Percentiles rank a stretch among this genome's conserved stretches.
These are phyloP conservation scores for Fusarium tupiense DNA, from an alignment of 2,329 filamentous ascomycete genomes.

Conservation along the genomic window DNA sequence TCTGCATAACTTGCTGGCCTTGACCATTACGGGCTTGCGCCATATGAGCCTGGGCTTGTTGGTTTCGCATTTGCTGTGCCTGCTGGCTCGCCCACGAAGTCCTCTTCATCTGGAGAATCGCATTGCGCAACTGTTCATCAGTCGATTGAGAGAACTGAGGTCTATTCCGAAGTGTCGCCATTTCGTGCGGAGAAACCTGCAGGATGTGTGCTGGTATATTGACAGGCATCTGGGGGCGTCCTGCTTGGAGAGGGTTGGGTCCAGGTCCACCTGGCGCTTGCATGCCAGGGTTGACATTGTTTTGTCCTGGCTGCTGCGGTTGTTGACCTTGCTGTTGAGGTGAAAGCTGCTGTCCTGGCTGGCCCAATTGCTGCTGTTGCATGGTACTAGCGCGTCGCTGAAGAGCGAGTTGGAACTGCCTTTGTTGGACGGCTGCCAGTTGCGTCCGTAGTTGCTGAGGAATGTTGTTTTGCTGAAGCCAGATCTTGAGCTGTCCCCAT, in stretches of 20 bases:
- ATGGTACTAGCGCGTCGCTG: conserved; percentile 45
- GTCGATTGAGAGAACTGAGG: conserved; percentile 42
- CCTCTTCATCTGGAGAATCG: conserved; percentile 49
- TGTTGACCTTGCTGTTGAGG: conserved; percentile 34
- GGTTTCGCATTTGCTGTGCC: conserved; percentile 44
- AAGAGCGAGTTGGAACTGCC: conserved; percentile 52
- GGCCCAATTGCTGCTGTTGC: conserved; percentile 34
- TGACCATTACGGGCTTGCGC: conserved; percentile 47
- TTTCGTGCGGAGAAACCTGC: conserved; percentile 49
- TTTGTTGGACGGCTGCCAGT: conserved; percentile 49
- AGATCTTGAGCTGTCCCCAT: conserved; percentile 59
- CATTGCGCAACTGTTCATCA: conserved; percentile 48
- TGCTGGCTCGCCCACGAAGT: conserved; percentile 45
- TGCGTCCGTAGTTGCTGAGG: conserved; percentile 46
- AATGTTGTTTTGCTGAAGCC: conserved; percentile 52
- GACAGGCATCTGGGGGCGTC: conserved; percentile 36
- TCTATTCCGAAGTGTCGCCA: conserved; percentile 45
- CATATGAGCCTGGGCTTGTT: conserved; percentile 47
- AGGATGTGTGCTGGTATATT: conserved; percentile 46
- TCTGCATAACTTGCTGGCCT: conserved; percentile 46
- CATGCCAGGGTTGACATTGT: conserved; percentile 41
- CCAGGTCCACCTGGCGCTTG: conserved; percentile 37
- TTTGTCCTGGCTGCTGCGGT: conserved; percentile 43
- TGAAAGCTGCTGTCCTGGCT: conserved; percentile 24
- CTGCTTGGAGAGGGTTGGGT: conserved; percentile 43